Evolutionary conservation across 805 yeast genomes (phyloP).

Genomic region (Lipomyces kockii): DNA sequence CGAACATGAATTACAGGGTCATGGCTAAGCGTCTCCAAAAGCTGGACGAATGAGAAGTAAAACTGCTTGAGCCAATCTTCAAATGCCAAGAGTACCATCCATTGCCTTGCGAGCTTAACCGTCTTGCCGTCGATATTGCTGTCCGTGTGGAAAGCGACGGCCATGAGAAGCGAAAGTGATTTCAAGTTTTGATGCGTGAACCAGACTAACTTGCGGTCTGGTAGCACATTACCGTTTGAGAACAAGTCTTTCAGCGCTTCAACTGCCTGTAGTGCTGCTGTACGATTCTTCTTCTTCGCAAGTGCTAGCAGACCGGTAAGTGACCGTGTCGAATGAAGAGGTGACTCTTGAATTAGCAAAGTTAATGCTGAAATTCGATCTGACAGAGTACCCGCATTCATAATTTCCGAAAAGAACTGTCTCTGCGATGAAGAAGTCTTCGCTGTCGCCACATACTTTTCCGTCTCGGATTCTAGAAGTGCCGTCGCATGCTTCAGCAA

Average conservation of each 20-base stretch:
- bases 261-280: constrained; percentile 88
- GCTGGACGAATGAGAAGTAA: constrained; percentile 75
- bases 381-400: constrained; percentile 88
- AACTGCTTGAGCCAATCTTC: constrained; percentile 85
- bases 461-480: constrained; percentile 71
- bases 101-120: constrained; percentile 49
- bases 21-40: constrained; percentile 79
- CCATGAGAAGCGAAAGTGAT: constrained; percentile 36
- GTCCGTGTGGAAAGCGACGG: constrained; percentile 42
- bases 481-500: constrained; percentile 69
- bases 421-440: constrained; percentile 77
- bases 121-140: constrained; percentile 42
- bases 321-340: constrained; percentile 83
- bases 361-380: constrained; percentile 97
- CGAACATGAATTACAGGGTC: constrained; percentile 91
- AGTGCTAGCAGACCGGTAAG: constrained; percentile 75
- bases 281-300: constrained; percentile 90
- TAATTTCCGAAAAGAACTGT: constrained; percentile 84
- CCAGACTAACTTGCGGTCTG: constrained; percentile 74
- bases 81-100: constrained; percentile 75
- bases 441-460: constrained; percentile 70
- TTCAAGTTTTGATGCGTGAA: constrained; percentile 68
- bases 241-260: constrained; percentile 89
- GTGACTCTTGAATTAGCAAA: constrained; percentile 90
- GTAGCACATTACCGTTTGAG: constrained; percentile 78